Conservation (phyloP, 192 early-diverging fungal genomes). For the Rhizophagus prolifer region DNA sequence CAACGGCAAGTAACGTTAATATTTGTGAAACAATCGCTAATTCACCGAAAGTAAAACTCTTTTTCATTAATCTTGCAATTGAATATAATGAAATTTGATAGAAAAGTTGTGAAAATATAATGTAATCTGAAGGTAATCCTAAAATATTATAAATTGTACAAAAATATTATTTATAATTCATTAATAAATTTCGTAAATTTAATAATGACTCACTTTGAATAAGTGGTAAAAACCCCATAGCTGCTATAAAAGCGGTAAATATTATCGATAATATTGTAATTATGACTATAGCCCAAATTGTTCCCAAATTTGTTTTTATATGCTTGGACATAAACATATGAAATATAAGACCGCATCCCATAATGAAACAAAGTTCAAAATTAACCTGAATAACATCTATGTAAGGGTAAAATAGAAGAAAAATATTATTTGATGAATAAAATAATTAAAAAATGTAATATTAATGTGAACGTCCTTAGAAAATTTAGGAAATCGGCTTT, state of each 20-base stretch:
- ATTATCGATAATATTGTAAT: constrained; percentile 6
- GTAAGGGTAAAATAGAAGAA: background rate
- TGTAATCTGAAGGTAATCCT: constrained; percentile 23
- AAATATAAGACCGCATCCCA: constrained; percentile 32
- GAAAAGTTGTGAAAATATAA: constrained; percentile 33
- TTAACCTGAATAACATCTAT: constrained; percentile 34
- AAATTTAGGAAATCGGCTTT: background rate
- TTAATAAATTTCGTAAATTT: constrained; percentile 34
- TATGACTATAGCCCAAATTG: constrained; percentile 7
- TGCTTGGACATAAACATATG: constrained; percentile 29
- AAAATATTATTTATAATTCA: constrained; percentile 32
- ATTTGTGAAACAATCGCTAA: constrained; percentile 60
- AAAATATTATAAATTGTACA: constrained; percentile 35
- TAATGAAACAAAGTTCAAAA: constrained; percentile 39
- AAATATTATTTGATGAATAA: background rate
- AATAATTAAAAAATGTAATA: background rate
- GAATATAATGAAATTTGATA: constrained; percentile 41
- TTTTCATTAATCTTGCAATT: constrained; percentile 40
- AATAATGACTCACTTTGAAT: constrained; percentile 23
- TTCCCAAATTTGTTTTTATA: background rate
- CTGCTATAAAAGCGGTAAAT: background rate
- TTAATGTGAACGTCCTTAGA: too few species aligned
- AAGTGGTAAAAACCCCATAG: background rate
- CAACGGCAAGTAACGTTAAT: constrained; percentile 50
- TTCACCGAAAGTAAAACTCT: constrained; percentile 70